Conservation (phyloP, 2,329 filamentous ascomycete genomes). For the Laburnicola sp. region DNA sequence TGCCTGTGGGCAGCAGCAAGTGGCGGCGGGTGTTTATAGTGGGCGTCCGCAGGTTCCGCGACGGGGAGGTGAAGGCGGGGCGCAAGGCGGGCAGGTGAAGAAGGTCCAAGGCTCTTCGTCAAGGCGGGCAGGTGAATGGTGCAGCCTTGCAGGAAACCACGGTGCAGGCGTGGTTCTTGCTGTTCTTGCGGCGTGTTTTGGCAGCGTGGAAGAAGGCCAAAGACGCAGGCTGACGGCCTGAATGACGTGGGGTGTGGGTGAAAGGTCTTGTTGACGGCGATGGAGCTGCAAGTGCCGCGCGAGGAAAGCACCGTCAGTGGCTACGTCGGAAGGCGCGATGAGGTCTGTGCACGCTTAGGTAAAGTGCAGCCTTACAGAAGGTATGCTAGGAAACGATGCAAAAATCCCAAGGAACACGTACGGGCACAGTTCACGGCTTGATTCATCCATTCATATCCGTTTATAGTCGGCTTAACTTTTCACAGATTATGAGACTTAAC, state of each 20-base stretch:
- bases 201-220: conserved; percentile 13
- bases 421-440: too few species aligned
- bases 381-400: too few species aligned
- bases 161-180: conserved; percentile 44
- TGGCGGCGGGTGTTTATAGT: background rate
- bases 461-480: too few species aligned
- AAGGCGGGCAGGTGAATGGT: conserved; percentile 19
- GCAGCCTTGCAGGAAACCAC: conserved; percentile 30
- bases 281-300: conserved; percentile 9
- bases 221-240: conserved; percentile 14
- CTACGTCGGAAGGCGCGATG: conserved; percentile 2
- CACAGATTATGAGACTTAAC: too few species aligned
- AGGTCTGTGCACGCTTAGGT: background rate
- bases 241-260: conserved; percentile 4
- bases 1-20: background rate
- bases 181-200: conserved; percentile 17
- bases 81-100: conserved; percentile 1
- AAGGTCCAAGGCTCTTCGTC: conserved; percentile 17
- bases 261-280: conserved; percentile 13
- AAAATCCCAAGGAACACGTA: too few species aligned
- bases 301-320: conserved; percentile 5
- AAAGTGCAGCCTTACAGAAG: too few species aligned
- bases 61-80: conserved; percentile 9
- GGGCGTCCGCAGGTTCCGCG: conserved; percentile 6
- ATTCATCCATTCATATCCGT: too few species aligned